phyloP scores from a whole-genome alignment of 176 grass and related monocot species.

The Triticum monococcum region DNA sequence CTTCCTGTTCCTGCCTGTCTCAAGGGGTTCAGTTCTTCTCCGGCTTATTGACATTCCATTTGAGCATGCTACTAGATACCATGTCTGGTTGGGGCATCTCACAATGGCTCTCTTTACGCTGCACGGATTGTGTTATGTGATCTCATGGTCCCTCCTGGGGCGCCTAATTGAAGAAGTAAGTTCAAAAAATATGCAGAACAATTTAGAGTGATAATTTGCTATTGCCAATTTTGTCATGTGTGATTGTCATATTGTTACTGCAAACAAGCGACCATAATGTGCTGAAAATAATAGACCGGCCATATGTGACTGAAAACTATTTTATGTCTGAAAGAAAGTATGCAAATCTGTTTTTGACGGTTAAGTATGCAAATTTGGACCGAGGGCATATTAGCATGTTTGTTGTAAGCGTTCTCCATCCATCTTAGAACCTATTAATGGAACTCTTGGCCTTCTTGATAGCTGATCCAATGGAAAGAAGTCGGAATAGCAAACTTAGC shows the following conservation, averaged over 20 bases:
- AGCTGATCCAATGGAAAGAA: conserved; percentile 76
- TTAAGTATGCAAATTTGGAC: background rate
- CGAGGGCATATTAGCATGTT: background rate
- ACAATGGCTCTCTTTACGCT: conserved; percentile 93
- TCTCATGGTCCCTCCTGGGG: conserved; percentile 55
- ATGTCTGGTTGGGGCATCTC: conserved; percentile 97
- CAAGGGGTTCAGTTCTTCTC: conserved; percentile 91
- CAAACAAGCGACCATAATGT: background rate
- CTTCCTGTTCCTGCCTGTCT: conserved; percentile 87
- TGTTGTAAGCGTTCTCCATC: background rate
- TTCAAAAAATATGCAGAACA: conserved; percentile 1
- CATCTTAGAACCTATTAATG: background rate
- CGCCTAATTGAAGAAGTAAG: conserved; percentile 61
- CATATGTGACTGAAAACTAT: background rate
- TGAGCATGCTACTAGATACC: conserved; percentile 97
- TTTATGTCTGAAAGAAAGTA: background rate
- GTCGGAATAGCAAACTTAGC: conserved; percentile 79
- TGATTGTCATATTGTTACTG: background rate
- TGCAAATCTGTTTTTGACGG: background rate
- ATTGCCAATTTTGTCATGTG: background rate
- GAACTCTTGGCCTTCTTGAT: background rate
- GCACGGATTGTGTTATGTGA: conserved; percentile 69
- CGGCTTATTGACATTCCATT: conserved; percentile 95
- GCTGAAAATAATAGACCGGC: background rate
- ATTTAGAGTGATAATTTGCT: background rate